Evolutionary conservation across 2,329 filamentous ascomycete genomes (phyloP).

Genomic region (Penicillium sp.): DNA sequence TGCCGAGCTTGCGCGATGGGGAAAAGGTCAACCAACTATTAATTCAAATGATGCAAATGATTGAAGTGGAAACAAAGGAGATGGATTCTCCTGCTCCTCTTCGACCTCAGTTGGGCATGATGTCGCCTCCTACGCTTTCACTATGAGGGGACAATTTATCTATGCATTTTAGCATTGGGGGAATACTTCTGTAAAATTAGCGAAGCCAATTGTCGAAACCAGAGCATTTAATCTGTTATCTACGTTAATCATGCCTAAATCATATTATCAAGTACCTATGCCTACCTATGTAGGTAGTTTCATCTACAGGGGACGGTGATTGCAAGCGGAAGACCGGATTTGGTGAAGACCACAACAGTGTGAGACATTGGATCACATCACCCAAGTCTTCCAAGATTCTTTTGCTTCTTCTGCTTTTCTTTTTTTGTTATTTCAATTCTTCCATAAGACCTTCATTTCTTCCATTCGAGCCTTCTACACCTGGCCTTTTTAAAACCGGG

Average conservation of each 20-base stretch:
- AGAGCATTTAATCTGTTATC: neutral
- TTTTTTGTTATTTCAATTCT: neutral
- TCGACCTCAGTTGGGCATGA: conserved; percentile 19
- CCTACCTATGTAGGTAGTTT: neutral
- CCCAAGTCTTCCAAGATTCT: neutral
- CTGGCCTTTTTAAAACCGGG: conserved; percentile 8
- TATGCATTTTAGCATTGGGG: neutral
- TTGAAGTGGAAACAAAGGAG: conserved; percentile 26
- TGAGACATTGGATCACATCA: neutral
- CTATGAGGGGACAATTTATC: neutral
- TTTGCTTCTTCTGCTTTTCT: neutral
- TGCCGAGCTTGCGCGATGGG: conserved; percentile 27
- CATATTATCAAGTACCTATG: neutral
- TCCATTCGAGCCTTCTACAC: neutral
- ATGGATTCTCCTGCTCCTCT: conserved; percentile 28
- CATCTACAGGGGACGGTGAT: neutral
- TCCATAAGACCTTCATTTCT: neutral
- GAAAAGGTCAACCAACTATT: conserved; percentile 28
- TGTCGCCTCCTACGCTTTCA: conserved; percentile 8
- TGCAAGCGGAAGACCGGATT: conserved; percentile 25
- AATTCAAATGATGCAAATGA: conserved; percentile 18
- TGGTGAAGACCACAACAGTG: conserved; percentile 12
- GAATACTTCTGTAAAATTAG: neutral
- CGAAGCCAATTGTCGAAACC: neutral
- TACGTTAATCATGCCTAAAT: neutral